phyloP scores from a whole-genome alignment of 768 basidiomycete genomes.

The Mycena capillaripes region DNA sequence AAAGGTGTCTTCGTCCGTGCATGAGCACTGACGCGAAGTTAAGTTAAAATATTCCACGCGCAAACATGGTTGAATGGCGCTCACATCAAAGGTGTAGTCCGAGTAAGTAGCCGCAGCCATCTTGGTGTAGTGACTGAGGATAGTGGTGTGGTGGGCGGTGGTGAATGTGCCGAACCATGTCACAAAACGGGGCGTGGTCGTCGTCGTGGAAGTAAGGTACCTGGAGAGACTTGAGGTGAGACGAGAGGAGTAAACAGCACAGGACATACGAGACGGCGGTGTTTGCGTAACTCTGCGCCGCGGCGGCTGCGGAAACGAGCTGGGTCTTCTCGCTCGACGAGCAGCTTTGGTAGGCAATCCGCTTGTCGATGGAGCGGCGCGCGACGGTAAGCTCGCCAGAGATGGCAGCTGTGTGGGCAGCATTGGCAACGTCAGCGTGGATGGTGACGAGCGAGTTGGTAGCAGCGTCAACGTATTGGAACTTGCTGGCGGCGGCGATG shows the following conservation, averaged over 20 bases:
- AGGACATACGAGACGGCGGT: constrained; percentile 47
- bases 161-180: constrained; percentile 65
- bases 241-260: neutral
- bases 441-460: constrained; percentile 44
- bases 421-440: constrained; percentile 48
- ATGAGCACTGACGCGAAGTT: constrained; percentile 31
- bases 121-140: constrained; percentile 54
- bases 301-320: constrained; percentile 51
- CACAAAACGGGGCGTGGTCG: constrained; percentile 53
- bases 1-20: constrained; percentile 53
- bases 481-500: constrained; percentile 52
- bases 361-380: constrained; percentile 48
- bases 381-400: constrained; percentile 54
- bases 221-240: constrained; percentile 24
- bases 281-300: constrained; percentile 55
- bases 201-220: constrained; percentile 49
- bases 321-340: constrained; percentile 47
- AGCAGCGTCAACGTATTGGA: constrained; percentile 52
- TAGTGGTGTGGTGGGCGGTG: constrained; percentile 51
- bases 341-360: constrained; percentile 55
- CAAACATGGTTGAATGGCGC: no score
- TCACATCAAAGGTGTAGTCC: constrained; percentile 39
- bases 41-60: constrained; percentile 16
- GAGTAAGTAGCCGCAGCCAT: constrained; percentile 48
- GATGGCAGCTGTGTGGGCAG: constrained; percentile 51